Percentiles rank a stretch among this genome's conserved stretches.
phyloP scores from a whole-genome alignment of 1,284 basidiomycete genomes.

The Ceratobasidium sp. region DNA sequence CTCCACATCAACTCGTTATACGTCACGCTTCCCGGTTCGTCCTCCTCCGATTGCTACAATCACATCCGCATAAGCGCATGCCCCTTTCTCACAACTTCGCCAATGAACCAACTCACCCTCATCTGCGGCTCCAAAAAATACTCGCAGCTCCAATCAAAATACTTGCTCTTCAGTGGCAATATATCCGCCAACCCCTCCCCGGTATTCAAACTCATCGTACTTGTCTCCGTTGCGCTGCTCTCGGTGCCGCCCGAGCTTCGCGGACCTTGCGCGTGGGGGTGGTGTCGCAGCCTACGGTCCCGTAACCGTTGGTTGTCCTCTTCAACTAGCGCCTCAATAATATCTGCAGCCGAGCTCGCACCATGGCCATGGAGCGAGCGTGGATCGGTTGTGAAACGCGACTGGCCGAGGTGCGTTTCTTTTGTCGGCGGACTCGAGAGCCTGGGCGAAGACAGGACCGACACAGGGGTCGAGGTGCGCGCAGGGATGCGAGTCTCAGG shows the following conservation, averaged over 20 bases:
- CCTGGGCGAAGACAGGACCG: constrained; percentile 26
- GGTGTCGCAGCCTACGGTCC: constrained; percentile 61
- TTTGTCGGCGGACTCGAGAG: constrained; percentile 23
- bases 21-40: constrained; percentile 91
- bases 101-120: constrained; percentile 66
- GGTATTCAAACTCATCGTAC: constrained; percentile 30
- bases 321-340: constrained; percentile 85
- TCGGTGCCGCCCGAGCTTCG: constrained; percentile 36
- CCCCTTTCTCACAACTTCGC: not conserved
- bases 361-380: constrained; percentile 48
- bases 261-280: constrained; percentile 19
- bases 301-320: constrained; percentile 88
- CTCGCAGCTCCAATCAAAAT: constrained; percentile 96
- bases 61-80: not conserved
- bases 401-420: constrained; percentile 11
- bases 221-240: constrained; percentile 19
- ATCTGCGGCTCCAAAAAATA: constrained; percentile 99
- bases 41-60: constrained; percentile 83
- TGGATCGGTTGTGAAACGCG: constrained; percentile 36
- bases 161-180: constrained; percentile 87
- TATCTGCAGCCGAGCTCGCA: constrained; percentile 70
- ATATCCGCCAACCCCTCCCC: constrained; percentile 50
- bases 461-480: constrained; percentile 48
- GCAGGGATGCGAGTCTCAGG: constrained; percentile 47
- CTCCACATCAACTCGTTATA: constrained; percentile 98